A percentile compares a stretch with the other conserved stretches of the same genome.
Conservation (phyloP, 805 yeast species). For the Suhomyces tanzawaensis region DNA sequence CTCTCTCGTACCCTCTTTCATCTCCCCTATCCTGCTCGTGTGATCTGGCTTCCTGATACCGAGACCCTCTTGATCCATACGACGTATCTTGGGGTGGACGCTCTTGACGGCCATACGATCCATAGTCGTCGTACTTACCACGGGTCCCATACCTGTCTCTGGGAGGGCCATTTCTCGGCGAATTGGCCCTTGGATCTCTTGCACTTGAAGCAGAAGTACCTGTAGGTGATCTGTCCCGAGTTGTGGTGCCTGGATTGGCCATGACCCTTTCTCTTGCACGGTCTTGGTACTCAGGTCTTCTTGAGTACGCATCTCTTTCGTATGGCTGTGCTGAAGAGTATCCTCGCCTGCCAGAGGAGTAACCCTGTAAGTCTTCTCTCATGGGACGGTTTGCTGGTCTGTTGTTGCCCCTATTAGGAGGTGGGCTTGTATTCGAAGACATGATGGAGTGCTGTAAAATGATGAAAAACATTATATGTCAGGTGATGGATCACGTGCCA, state of each 20-base stretch:
- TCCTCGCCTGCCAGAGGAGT: conserved; percentile 7
- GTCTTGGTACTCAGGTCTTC: conserved; percentile 7
- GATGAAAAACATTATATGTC: background rate
- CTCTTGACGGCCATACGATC: background rate
- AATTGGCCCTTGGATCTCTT: conserved; percentile 1
- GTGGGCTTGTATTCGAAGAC: background rate
- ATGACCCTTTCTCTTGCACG: conserved; percentile 8
- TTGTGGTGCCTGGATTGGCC: background rate
- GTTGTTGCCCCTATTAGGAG: no score
- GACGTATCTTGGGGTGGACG: background rate
- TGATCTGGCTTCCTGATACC: background rate
- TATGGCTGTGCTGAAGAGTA: background rate
- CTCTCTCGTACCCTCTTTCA: conserved; percentile 17
- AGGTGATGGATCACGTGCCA: background rate
- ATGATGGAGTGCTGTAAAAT: background rate
- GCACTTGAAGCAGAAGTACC: background rate
- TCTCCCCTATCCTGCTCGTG: conserved; percentile 11
- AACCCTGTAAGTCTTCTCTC: conserved; percentile 5
- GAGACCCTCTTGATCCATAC: background rate
- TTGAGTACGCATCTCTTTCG: background rate
- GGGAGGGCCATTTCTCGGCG: conserved; percentile 1
- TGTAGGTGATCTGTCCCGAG: background rate
- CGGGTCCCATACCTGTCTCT: conserved; percentile 8
- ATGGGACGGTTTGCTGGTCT: background rate
- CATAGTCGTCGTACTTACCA: conserved; percentile 7